Evolutionary conservation across 228 moss, liverwort and hornwort species (phyloP).

Genomic region (Sphagnum magellanicum): DNA sequence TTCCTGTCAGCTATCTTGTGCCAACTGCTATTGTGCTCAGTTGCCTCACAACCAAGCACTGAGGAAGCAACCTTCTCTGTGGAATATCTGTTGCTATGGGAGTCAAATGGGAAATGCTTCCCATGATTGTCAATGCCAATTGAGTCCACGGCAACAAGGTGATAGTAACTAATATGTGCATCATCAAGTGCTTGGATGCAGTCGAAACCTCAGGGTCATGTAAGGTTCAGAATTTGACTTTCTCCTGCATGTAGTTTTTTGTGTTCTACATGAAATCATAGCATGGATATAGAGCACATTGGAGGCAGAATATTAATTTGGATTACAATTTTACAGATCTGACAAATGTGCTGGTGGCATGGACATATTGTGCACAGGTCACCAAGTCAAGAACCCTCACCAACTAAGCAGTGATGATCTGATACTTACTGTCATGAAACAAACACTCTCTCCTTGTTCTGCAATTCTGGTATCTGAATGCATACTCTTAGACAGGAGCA

Average conservation of each 20-base stretch:
- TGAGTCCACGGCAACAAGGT: conserved; percentile 18
- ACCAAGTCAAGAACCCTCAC: conserved; percentile 21
- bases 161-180: conserved; percentile 19
- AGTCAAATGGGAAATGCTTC: conserved; percentile 25
- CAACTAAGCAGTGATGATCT: conserved; percentile 18
- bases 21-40: conserved; percentile 23
- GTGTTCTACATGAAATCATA: no score
- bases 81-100: conserved; percentile 28
- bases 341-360: not conserved
- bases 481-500: conserved; percentile 25
- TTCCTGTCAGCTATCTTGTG: conserved; percentile 23
- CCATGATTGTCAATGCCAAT: conserved; percentile 27
- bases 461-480: conserved; percentile 17
- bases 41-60: conserved; percentile 17
- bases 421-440: conserved; percentile 18
- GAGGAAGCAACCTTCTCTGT: conserved; percentile 16
- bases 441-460: conserved; percentile 13
- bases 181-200: conserved; percentile 24
- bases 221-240: conserved; percentile 4
- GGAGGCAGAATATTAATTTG: no score
- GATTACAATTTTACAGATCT: no score
- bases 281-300: no score
- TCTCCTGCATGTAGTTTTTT: no score
- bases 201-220: conserved; percentile 24
- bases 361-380: conserved; percentile 25